Evolutionary conservation across 768 basidiomycete genomes (phyloP), one percentile per base, ranked within the genome.

Genomic region (Hypholoma fasciculare): DNA sequence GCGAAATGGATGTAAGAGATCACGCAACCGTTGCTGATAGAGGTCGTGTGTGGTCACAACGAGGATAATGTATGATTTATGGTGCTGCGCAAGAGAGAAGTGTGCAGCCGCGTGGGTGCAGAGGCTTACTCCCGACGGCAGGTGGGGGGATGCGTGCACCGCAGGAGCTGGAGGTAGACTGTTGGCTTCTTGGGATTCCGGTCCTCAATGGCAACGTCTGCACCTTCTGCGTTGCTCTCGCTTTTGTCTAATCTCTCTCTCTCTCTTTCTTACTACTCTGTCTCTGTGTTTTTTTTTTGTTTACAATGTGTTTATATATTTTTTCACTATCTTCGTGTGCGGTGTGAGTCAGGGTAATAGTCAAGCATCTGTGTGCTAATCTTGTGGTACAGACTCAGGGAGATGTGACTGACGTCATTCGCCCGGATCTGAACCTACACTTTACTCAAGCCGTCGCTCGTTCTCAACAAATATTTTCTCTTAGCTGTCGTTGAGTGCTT

Each of bases 1-100:
- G 47, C 46, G 54, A 54, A 54, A 47, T 37, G 30, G 34, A 54
- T 54, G 54, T 54, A 47, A 19, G 44, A 38, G 19, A 42, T 40
- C 52, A 20, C 14, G 43, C 52, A 27, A 20, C 42, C 40, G 17
- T 16, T 12, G 39, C 26, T 53, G 17, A 13, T 49, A 49, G 48
- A 49, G 48, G 26, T 46, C 23, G 44, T 11, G 44, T 13, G 23
- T 48, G 46, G 23, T 27, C 46, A 16, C 52, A 16, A 17, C 14
- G 54, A 38, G 5, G 34, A 36, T 54, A 34, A 19, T 34, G 42
- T 46, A 46, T 16, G 34, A 44, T 44, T 23, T 47, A 46, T 44
- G 43, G n/a, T 49, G 48, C 19, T 30, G 19, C 48, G 27, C 48
- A 30, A 27, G 48, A 49, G 48, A 30, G 14, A 49, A 16, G 8